phyloP scores from a whole-genome alignment of 805 yeast genomes.

The Hanseniaspora taiwanica region DNA sequence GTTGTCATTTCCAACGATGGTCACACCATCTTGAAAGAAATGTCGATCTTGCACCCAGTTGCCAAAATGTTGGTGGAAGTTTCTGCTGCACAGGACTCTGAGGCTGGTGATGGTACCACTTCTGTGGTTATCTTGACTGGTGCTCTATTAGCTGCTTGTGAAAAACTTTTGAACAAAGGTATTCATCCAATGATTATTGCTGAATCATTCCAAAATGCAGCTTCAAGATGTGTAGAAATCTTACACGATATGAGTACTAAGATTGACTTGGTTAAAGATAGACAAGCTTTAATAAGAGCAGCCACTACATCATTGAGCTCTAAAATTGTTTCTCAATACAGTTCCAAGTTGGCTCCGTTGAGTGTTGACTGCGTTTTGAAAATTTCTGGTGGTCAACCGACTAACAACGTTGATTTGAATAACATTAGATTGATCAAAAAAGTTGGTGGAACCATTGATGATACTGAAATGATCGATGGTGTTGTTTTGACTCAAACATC shows the following conservation, averaged over 20 bases:
- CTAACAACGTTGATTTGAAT: slow-evolving; percentile 64
- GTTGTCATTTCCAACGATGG: slow-evolving; percentile 96
- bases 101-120: slow-evolving; percentile 99
- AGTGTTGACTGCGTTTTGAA: slow-evolving; percentile 87
- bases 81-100: slow-evolving; percentile 95
- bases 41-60: slow-evolving; percentile 98
- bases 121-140: slow-evolving; percentile 94
- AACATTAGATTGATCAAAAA: slow-evolving; percentile 86
- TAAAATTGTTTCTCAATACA: slow-evolving; percentile 89
- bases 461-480: slow-evolving; percentile 85
- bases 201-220: slow-evolving; percentile 86
- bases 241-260: slow-evolving; percentile 67
- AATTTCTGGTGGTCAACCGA: slow-evolving; percentile 48
- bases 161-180: slow-evolving; percentile 73
- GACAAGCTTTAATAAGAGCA: slow-evolving; percentile 76
- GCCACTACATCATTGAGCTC: slow-evolving; percentile 90
- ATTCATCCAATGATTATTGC: slow-evolving; percentile 94
- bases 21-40: slow-evolving; percentile 88
- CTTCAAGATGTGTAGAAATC: slow-evolving; percentile 67
- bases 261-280: slow-evolving; percentile 57
- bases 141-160: slow-evolving; percentile 89
- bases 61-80: slow-evolving; percentile 97
- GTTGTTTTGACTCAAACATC: slow-evolving; percentile 87
- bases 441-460: slow-evolving; percentile 96
- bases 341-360: slow-evolving; percentile 75